Conservation (phyloP, 1,284 basidiomycete species). For the Ceratobasidium theobromae region DNA sequence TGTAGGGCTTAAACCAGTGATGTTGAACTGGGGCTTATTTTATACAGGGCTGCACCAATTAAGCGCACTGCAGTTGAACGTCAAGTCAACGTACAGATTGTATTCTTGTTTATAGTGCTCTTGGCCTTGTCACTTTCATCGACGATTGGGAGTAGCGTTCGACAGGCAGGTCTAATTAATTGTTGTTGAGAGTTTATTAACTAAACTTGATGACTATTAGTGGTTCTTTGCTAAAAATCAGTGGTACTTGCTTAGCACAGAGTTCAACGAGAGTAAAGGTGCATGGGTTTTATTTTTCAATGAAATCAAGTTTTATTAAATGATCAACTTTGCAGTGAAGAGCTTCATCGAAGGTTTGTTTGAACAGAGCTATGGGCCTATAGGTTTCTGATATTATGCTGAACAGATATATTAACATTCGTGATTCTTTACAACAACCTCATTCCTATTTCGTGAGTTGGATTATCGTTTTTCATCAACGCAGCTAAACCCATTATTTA, state of each 20-base stretch:
- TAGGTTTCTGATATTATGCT: conserved; percentile 33
- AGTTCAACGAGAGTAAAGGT: conserved; percentile 45
- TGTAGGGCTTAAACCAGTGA: conserved; percentile 12
- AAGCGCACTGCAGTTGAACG: conserved; percentile 95
- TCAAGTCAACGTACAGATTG: conserved; percentile 95
- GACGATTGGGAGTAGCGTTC: conserved; percentile 87
- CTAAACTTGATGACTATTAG: conserved; percentile 40
- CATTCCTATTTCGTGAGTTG: conserved; percentile 86
- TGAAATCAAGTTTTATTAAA: conserved; percentile 17
- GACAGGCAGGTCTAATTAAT: conserved; percentile 50
- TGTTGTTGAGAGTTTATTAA: conserved; percentile 38
- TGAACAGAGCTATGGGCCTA: background rate
- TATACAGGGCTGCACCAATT: conserved; percentile 92
- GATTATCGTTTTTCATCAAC: background rate
- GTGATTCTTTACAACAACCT: conserved; percentile 99
- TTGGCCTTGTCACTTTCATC: conserved; percentile 87
- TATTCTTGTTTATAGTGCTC: conserved; percentile 91
- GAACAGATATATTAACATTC: conserved; percentile 91
- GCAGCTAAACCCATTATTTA: conserved; percentile 33
- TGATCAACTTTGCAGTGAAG: conserved; percentile 58
- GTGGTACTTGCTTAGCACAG: conserved; percentile 70
- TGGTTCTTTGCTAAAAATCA: conserved; percentile 83
- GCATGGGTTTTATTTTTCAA: conserved; percentile 24
- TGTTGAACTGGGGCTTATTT: background rate
- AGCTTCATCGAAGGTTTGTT: conserved; percentile 75